Conservation (phyloP, 2,329 filamentous ascomycete genomes). For the Aspergillus awamori region DNA sequence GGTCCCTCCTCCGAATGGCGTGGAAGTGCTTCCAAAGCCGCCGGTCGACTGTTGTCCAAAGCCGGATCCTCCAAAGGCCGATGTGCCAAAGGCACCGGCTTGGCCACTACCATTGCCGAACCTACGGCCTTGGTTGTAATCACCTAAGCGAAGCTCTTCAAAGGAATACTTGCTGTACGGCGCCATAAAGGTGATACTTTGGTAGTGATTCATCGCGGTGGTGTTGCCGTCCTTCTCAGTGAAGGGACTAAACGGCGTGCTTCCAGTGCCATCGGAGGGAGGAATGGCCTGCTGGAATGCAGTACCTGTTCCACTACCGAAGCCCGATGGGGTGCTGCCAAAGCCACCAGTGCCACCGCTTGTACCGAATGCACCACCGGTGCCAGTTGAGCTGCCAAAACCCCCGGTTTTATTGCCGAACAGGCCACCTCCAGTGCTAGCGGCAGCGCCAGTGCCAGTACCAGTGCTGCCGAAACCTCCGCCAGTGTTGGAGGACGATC, state of each 20-base stretch:
- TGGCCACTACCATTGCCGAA: slow-evolving; percentile 82
- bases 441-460: not conserved
- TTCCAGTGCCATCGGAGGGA: slow-evolving; percentile 49
- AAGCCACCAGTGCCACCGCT: slow-evolving; percentile 39
- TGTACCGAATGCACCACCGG: slow-evolving; percentile 23
- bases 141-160: slow-evolving; percentile 77
- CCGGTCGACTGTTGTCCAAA: slow-evolving; percentile 47
- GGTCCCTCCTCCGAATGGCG: slow-evolving; percentile 44
- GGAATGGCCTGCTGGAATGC: slow-evolving; percentile 45
- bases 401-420: slow-evolving; percentile 32
- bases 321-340: slow-evolving; percentile 30
- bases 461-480: slow-evolving; percentile 33
- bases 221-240: slow-evolving; percentile 49
- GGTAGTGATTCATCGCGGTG: slow-evolving; percentile 48
- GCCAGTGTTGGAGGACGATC: slow-evolving; percentile 31
- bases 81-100: slow-evolving; percentile 77
- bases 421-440: not conserved
- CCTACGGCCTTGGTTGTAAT: slow-evolving; percentile 84
- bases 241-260: slow-evolving; percentile 49
- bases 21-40: slow-evolving; percentile 49
- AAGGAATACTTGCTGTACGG: slow-evolving; percentile 79
- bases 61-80: slow-evolving; percentile 55
- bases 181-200: slow-evolving; percentile 53
- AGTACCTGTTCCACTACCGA: slow-evolving; percentile 45
- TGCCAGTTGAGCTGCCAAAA: slow-evolving; percentile 34